A percentile compares a stretch with the other conserved stretches of the same genome.
These are phyloP conservation scores for Pseudogymnoascus pannorum DNA, from an alignment of 2,329 filamentous ascomycete species.

Conservation along the genomic window DNA sequence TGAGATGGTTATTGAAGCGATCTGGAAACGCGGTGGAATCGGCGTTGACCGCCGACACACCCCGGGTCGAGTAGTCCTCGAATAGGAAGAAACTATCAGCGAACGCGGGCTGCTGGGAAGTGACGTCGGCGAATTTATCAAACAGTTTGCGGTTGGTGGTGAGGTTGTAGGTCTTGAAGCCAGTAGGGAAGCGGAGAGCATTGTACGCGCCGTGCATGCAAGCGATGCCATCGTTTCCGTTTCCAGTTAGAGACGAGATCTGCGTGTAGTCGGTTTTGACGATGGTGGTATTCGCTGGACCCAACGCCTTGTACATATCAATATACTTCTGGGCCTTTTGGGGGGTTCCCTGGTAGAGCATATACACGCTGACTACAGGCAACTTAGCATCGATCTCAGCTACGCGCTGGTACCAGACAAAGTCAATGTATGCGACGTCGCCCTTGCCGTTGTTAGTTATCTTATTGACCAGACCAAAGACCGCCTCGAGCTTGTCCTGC, in stretches of 20 bases:
- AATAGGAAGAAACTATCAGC: constrained; percentile 35
- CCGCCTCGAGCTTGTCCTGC: constrained; percentile 22
- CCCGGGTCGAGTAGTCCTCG: constrained; percentile 44
- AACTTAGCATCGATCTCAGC: constrained; percentile 33
- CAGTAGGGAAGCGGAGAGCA: constrained; percentile 6
- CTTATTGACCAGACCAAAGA: constrained; percentile 26
- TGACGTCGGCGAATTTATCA: constrained; percentile 17
- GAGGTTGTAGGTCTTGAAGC: constrained; percentile 5
- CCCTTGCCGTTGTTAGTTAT: background rate
- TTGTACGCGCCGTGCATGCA: background rate
- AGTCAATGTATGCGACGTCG: constrained; percentile 37
- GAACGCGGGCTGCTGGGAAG: background rate
- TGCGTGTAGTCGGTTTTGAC: background rate
- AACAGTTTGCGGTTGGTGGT: constrained; percentile 14
- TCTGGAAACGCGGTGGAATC: constrained; percentile 38
- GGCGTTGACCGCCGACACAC: constrained; percentile 32
- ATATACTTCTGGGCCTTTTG: background rate
- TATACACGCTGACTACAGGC: constrained; percentile 23
- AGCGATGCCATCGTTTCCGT: background rate
- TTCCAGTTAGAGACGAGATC: background rate
- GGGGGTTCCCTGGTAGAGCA: constrained; percentile 33
- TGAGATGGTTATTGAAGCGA: constrained; percentile 31
- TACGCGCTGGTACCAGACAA: constrained; percentile 38
- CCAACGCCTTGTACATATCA: background rate
- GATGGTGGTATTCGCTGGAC: background rate